Evolutionary conservation across 768 basidiomycete genomes (phyloP), one percentile per base, ranked within the genome.

Genomic region (Amanita exitialis): DNA sequence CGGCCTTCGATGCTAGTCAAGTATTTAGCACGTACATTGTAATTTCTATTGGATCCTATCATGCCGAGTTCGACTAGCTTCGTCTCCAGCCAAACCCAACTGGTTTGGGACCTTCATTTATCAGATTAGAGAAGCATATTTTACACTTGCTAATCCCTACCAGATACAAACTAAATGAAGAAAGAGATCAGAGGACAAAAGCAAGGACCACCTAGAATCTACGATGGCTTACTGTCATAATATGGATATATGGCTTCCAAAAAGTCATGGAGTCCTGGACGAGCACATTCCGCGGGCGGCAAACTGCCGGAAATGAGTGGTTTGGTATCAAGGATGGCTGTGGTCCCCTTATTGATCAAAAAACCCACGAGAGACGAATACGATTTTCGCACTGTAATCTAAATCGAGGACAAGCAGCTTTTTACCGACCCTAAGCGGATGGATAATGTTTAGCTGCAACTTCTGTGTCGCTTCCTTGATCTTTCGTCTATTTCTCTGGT

Each of bases 51-150:
- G 0, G 78, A 76, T 12, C 90, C 90, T 15, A 92, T 66, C 82
- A 93, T 90, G 15, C 80, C 88, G 7, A 93, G 73, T 63, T 93
- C 91, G 10, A 88, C 82, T 6, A 95, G 72, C 64, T 92, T 94
- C 13, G 82, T 79, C 68, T 92, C 90, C 15, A 92, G 71, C 90
- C 90, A 92, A 45, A 88, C 73, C 90, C 90, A 92, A 55, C 80
- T 83, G 3, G 90, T 92, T 61, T 90, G 86, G 1, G 82, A 84
- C 85, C 84, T 86, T 54, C n/a, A 32, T 23, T 6, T 23, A 51
- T 15, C 16, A 38, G 23, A 13, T 48, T 12, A 47, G 45, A 36
- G 54, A 18, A 51, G 30, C 34, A 27, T 35, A 49, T 13, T 4
- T 37, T 6, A 23, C 15, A 15, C 23, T 36, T 21, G 20, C 16